A percentile compares a stretch with the other conserved stretches of the same genome.
phyloP scores from a whole-genome alignment of 73 alveolate genomes.

The Tetrahymena thermophila region DNA sequence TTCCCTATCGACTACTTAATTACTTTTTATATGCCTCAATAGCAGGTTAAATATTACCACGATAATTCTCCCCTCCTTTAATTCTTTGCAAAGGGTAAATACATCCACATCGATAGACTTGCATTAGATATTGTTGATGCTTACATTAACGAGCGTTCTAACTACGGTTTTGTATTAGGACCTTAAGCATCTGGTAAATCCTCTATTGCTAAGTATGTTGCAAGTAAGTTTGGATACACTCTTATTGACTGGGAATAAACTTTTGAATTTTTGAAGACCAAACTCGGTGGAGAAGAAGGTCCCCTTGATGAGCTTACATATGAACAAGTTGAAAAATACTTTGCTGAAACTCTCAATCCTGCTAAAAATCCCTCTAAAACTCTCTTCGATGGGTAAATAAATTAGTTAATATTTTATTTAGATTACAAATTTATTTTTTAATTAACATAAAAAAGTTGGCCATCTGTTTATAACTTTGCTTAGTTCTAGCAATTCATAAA shows the following conservation, averaged over 20 bases:
- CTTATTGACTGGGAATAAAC: conserved; percentile 41
- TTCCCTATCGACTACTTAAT: neutral
- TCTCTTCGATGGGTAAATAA: neutral
- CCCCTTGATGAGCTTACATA: conserved; percentile 29
- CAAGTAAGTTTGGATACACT: conserved; percentile 29
- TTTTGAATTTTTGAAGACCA: neutral
- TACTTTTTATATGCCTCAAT: neutral
- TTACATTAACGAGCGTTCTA: conserved; percentile 7
- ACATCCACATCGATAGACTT: neutral
- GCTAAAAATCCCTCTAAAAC: neutral
- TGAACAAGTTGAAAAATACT: neutral
- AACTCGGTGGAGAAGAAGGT: conserved; percentile 26
- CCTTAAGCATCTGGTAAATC: conserved; percentile 36
- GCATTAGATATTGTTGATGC: conserved; percentile 4
- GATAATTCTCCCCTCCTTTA: neutral
- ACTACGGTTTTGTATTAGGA: conserved; percentile 18
- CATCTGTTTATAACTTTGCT: neutral
- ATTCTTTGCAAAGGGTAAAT: neutral
- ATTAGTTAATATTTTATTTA: neutral
- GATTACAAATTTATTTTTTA: neutral
- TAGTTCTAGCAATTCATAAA: neutral
- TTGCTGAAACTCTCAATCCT: neutral
- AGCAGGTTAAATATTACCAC: neutral
- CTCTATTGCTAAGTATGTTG: conserved; percentile 26
- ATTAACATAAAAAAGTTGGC: neutral